Percentiles rank a stretch among this genome's conserved stretches.
Conservation (phyloP, 495 filamentous ascomycete genomes). For the Penicillium alfredii region DNA sequence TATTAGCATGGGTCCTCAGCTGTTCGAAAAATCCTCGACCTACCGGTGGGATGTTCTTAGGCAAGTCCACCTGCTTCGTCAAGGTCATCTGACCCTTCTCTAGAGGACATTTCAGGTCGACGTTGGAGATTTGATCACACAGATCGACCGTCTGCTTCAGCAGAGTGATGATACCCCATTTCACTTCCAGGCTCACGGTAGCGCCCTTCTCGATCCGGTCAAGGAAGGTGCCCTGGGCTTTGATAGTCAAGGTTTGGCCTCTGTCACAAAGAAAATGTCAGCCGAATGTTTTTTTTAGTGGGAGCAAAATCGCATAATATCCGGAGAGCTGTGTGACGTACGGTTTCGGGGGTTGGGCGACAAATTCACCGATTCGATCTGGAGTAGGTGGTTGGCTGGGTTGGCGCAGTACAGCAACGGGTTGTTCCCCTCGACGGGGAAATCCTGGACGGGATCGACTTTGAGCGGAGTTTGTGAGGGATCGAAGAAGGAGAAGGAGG, state of each 20-base stretch:
- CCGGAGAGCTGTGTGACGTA: too few species aligned
- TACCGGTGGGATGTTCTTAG: conserved; percentile 85
- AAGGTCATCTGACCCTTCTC: conserved; percentile 65
- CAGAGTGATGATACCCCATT: conserved; percentile 84
- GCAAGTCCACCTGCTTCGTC: conserved; percentile 76
- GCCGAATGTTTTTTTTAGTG: not conserved
- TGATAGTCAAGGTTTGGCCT: conserved; percentile 71
- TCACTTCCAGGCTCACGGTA: conserved; percentile 74
- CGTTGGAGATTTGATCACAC: conserved; percentile 80
- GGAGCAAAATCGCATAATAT: too few species aligned
- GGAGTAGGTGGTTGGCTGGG: conserved; percentile 55
- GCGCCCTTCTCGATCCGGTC: conserved; percentile 69
- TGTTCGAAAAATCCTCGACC: conserved; percentile 24
- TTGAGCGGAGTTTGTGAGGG: conserved; percentile 30
- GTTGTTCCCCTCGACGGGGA: conserved; percentile 37
- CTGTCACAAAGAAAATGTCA: conserved; percentile 41
- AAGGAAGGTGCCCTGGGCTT: conserved; percentile 64
- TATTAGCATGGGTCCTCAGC: conserved; percentile 4
- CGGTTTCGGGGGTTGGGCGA: conserved; percentile 82
- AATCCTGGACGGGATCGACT: conserved; percentile 4
- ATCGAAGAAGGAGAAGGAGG: conserved; percentile 22
- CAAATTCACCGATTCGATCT: conserved; percentile 74
- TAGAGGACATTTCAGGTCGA: conserved; percentile 85
- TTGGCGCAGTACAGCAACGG: conserved; percentile 59
- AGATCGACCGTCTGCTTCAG: conserved; percentile 73